Evolutionary conservation across 73 alveolate genomes (phyloP).

Genomic region (Effrenium voratum): DNA sequence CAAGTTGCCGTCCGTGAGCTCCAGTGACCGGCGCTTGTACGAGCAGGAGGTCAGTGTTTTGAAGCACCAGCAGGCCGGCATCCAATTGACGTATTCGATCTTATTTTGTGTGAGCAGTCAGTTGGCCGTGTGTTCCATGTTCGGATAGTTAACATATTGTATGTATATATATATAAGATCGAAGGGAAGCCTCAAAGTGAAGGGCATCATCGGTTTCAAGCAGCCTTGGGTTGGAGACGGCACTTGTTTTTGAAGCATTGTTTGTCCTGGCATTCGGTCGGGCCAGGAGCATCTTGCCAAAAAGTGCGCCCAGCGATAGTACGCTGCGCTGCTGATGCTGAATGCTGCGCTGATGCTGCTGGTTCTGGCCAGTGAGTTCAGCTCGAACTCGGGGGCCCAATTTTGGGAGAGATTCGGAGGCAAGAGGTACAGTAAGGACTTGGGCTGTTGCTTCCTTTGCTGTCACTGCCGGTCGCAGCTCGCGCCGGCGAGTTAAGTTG

Average conservation of each 20-base stretch:
- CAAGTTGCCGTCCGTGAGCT: conserved; percentile 45
- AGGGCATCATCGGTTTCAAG: background rate
- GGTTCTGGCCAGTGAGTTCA: too few species aligned
- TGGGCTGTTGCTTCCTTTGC: background rate
- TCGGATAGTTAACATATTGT: background rate
- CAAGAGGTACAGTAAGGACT: background rate
- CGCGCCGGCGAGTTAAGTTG: background rate
- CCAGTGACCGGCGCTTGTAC: conserved; percentile 66
- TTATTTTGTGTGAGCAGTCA: background rate
- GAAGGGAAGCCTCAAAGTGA: background rate
- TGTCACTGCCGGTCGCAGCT: background rate
- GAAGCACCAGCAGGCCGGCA: conserved; percentile 87
- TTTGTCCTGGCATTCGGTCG: too few species aligned
- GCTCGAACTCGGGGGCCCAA: too few species aligned
- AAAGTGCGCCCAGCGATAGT: conserved; percentile 10
- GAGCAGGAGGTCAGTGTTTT: conserved; percentile 64
- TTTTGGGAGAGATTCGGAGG: too few species aligned
- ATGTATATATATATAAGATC: too few species aligned
- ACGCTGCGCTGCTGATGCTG: background rate
- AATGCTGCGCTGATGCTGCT: too few species aligned
- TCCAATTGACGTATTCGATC: background rate
- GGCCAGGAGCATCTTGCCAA: conserved; percentile 82
- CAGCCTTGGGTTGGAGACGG: background rate
- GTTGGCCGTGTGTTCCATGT: background rate
- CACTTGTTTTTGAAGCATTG: too few species aligned